Evolutionary conservation across 2,329 filamentous ascomycete genomes (phyloP).

Genomic region (Arthrobotrys entomopaga): DNA sequence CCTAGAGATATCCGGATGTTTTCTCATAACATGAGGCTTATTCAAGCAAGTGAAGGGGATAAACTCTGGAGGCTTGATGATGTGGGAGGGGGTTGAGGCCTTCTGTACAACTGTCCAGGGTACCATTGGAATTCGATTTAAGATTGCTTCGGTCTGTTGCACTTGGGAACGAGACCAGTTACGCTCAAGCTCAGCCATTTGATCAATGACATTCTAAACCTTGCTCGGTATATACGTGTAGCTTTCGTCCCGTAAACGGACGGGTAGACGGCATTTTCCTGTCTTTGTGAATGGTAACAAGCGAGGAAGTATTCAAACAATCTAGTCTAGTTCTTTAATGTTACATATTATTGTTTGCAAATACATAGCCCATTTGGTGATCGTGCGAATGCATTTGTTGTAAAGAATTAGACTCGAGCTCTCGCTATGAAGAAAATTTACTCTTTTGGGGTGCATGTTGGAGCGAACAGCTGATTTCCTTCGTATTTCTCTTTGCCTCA

Average conservation of each 20-base stretch:
- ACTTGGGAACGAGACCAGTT: no score
- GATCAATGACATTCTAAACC: background rate
- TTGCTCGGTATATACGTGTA: background rate
- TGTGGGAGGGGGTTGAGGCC: no score
- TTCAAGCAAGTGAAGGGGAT: no score
- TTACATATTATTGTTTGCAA: background rate
- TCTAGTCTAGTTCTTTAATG: no score
- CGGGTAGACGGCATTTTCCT: background rate
- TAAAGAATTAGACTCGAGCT: background rate
- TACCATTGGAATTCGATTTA: no score
- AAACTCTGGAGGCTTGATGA: no score
- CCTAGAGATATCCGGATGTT: background rate
- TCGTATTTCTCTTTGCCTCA: conserved; percentile 14
- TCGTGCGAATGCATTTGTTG: background rate
- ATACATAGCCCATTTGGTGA: conserved; percentile 3
- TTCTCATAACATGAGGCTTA: no score
- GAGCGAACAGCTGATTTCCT: background rate
- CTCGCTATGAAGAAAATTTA: background rate
- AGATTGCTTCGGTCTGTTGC: no score
- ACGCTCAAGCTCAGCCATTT: background rate
- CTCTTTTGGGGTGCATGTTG: background rate
- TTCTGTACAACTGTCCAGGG: no score
- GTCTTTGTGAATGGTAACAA: no score
- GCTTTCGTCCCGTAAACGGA: background rate
- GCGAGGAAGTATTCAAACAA: no score